phyloP scores from a whole-genome alignment of 345 rosid genomes.

The Ailanthus altissimus region DNA sequence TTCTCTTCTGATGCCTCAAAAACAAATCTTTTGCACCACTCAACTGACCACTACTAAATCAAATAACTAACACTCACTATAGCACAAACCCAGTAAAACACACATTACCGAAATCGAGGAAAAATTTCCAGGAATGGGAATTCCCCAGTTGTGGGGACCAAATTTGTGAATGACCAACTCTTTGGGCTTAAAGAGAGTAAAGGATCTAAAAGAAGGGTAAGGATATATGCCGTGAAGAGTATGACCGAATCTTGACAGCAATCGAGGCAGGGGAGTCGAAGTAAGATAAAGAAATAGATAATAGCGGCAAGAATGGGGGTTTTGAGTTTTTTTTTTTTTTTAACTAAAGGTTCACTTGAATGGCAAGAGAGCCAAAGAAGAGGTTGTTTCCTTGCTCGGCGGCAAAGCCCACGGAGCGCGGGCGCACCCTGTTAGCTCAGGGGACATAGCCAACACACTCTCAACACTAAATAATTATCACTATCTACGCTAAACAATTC shows the following conservation, averaged over 20 bases:
- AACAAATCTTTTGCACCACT: conserved; percentile 24
- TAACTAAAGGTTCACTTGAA: conserved; percentile 50
- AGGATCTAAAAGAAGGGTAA: conserved; percentile 45
- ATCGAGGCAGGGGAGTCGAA: conserved; percentile 45
- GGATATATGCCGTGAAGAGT: conserved; percentile 36
- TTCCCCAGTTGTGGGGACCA: conserved; percentile 70
- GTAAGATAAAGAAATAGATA: conserved; percentile 30
- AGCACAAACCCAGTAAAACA: conserved; percentile 38
- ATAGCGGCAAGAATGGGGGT: conserved; percentile 27
- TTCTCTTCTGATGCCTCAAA: conserved; percentile 19
- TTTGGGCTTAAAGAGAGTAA: conserved; percentile 45
- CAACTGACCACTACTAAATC: conserved; percentile 27
- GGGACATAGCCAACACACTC: conserved; percentile 58
- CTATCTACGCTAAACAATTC: conserved; percentile 44
- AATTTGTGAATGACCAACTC: conserved; percentile 42
- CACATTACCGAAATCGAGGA: conserved; percentile 36
- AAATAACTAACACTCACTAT: conserved; percentile 26
- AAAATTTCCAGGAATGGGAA: conserved; percentile 40
- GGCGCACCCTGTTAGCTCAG: conserved; percentile 45
- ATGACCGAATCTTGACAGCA: conserved; percentile 62
- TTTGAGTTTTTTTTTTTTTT: no score
- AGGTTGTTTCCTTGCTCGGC: conserved; percentile 53
- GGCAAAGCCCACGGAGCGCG: conserved; percentile 74
- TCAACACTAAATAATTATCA: conserved; percentile 34
- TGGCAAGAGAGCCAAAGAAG: conserved; percentile 47